Evolutionary conservation across 139 green algal genomes (phyloP), one percentile per base, ranked within the genome.

Genomic region (Mesostigma viride): DNA sequence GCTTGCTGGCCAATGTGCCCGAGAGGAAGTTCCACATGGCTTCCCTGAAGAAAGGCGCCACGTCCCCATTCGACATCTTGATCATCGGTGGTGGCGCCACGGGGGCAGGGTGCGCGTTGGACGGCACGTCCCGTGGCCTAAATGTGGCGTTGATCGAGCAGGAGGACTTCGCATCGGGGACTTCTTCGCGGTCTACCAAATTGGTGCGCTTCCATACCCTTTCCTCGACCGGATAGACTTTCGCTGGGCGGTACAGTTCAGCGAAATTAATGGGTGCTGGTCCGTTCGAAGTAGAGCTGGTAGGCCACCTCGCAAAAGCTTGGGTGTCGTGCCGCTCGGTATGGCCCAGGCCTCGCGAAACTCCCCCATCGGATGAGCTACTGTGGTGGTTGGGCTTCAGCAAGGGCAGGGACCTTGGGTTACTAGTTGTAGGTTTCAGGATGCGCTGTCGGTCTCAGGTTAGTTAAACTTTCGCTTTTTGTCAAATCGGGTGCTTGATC

Each of bases 91-190:
- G 93, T 4, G 93, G 93, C 1, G 93, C 93, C n/a, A 99, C 93
- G 0, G 93, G 93, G 14, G 76, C 87, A 2, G 93, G 93, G 3
- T 86, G 80, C 62, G 91, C 91, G 0, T 44, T 97, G 3, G 93
- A 99, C 74, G 93, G 92, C 14, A 84, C 76, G 0, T 95, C 78
- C 17, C 35, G 71, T 3, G 79, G 79, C 28, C 69, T 84, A 82
- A 24, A 83, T 84, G 88, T 95, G 58, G 89, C 83, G 0, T 67
- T 97, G 31, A 79, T 99, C 14, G 93, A 99, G 70, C 77, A 83
- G 2, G 91, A 95, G 31, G 93, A 99, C 72, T 99, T 96, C 76
- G 89, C 68, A 17, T 53, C 40, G 14, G 40, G 40, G 14, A 53
- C 40, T 24, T 53, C 40, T 14, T 53, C 40, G 40, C 40, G 40